Evolutionary conservation across 768 basidiomycete species (phyloP), one percentile per base, ranked within the genome.

Genomic region (Flagelloscypha sp.): DNA sequence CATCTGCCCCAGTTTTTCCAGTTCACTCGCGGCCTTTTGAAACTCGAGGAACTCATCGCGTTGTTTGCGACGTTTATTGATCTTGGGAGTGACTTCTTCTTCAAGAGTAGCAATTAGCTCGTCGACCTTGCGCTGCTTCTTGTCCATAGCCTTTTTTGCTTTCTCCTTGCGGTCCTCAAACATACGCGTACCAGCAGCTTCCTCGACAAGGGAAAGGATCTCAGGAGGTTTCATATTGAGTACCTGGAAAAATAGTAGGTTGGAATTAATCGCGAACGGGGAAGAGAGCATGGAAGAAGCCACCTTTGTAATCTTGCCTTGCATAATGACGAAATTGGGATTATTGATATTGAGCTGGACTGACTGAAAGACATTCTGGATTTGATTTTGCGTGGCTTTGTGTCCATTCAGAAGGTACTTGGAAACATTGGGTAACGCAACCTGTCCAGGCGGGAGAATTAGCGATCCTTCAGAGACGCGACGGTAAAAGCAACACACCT

Each of bases 321-420:
- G 95, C 94, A 98, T 98, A 56, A 98, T 97, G 40, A 99, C 72
- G 64, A 98, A 98, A 56, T 98, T 98, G 28, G 95, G 95, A 58
- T 97, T 97, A 62, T 98, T 99, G 71, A 99, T 98, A 54, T 98
- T 98, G 45, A 99, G 75, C 56, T 95, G 92, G 1, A 99, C 93
- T 25, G 87, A 83, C 54, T 98, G 95, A 52, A 99, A 98, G 10
- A 98, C 68, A 19, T 79, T 84, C 50, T 95, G 95, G 0, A 99
- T 74, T 1, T 66, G 68, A 35, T 84, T 76, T 45, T 95, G 89
- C 3, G 78, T 76, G 3, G 90, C 69, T 49, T 93, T 95, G 65
- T 97, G 95, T 0, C 95, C 95, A 45, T 97, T 97, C 27, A 98
- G 59, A 11, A 99, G 77, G 57, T 95, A 98, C 49, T 99, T 99